Percentiles rank a stretch among this genome's conserved stretches.
Evolutionary conservation across 495 filamentous ascomycete species (phyloP).

Genomic region (Penicillium taxi): DNA sequence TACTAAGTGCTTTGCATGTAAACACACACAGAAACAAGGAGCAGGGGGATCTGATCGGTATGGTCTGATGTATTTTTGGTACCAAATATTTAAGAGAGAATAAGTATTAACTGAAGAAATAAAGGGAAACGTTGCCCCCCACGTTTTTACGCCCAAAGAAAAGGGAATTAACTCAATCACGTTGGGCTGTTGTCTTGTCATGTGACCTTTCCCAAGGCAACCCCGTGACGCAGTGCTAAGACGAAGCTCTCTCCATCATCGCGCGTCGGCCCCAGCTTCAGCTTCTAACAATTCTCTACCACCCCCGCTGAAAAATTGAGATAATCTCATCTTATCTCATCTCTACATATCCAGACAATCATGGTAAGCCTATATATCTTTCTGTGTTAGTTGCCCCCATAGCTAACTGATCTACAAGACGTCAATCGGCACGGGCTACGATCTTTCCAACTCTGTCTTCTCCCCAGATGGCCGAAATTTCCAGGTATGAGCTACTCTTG

Average conservation of each 20-base stretch:
- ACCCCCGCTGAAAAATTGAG: neutral
- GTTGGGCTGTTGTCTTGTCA: no score
- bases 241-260: constrained; percentile 15
- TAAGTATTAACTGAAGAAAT: neutral
- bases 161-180: no score
- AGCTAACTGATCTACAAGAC: constrained; percentile 49
- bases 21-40: neutral
- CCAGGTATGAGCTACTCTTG: constrained; percentile 47
- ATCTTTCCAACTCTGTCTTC: constrained; percentile 98
- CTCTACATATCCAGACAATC: constrained; percentile 4
- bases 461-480: constrained; percentile 98
- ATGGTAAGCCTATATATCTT: constrained; percentile 25
- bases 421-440: constrained; percentile 98
- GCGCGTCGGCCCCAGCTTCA: constrained; percentile 4
- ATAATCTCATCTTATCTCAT: neutral
- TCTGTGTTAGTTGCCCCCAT: neutral
- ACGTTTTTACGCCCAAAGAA: neutral
- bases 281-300: neutral
- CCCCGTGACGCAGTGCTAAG: constrained; percentile 23
- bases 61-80: no score
- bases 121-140: neutral
- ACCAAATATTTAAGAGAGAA: no score
- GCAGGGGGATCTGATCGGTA: no score
- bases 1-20: neutral
- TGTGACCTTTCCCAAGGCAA: constrained; percentile 17